A percentile compares a stretch with the other conserved stretches of the same genome.
These are phyloP conservation scores for Apiospora arundinis DNA, from an alignment of 2,329 filamentous ascomycete genomes.

Conservation along the genomic window DNA sequence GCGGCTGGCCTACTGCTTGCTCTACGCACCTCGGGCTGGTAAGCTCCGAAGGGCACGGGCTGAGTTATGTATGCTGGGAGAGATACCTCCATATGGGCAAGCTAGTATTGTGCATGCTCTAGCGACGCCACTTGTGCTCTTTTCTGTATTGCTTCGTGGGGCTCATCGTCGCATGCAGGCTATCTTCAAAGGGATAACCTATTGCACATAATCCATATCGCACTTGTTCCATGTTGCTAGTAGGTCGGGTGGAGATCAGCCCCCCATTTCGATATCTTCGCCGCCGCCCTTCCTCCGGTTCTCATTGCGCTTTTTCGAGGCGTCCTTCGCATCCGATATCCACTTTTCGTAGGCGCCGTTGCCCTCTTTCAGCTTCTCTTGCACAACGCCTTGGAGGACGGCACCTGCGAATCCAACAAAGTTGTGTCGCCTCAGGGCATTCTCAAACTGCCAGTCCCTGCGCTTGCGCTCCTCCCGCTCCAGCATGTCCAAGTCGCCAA, in stretches of 20 bases:
- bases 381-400: conserved; percentile 85
- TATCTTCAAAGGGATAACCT: not conserved
- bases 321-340: conserved; percentile 71
- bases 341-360: conserved; percentile 72
- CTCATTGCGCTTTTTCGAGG: conserved; percentile 54
- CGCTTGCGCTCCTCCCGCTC: conserved; percentile 84
- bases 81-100: not conserved
- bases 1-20: not conserved
- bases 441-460: conserved; percentile 91
- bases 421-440: conserved; percentile 88
- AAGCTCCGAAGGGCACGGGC: not conserved
- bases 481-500: conserved; percentile 82
- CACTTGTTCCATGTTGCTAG: not conserved
- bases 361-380: conserved; percentile 71
- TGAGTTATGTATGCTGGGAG: not conserved
- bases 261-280: conserved; percentile 51
- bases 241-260: conserved; percentile 23
- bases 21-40: not conserved
- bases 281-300: conserved; percentile 44
- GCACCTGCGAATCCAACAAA: conserved; percentile 96
- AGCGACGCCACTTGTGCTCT: not conserved
- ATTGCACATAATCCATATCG: not conserved
- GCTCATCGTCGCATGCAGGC: not conserved
- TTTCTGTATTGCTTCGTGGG: not conserved
- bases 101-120: not conserved